Base-by-base conservation (phyloP, 148 eudicot genomes). In the Tetragonia tetragonoides region DNA sequence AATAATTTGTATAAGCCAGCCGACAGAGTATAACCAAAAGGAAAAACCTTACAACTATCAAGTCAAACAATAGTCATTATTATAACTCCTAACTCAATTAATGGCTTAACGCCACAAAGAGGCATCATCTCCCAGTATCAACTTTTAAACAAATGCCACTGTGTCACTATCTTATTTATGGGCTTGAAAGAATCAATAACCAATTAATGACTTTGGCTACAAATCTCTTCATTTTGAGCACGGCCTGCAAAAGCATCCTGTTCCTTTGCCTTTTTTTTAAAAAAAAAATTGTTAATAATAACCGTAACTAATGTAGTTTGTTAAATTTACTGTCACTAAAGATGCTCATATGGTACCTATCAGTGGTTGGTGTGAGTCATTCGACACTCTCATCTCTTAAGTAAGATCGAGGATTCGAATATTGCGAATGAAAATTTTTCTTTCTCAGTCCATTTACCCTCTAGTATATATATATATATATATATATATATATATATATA, bases 201-300 rank as follows among this genome's bases (percentile, higher is more conserved):
- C 71, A 79, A 65, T 82, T 82, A 75, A 85, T 85, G 85, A 38
- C 24, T 79, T 85, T 79, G 72, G 39, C 76, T 81, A 84, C 84
- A 84, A 81, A 61, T 8, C 69, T 42, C 42, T 65, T 73, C 53
- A 20, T 10, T 53, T 56, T 18, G 42, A 47, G 47, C 47, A 54
- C n/a, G 65, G 59, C 65, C 65, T 73, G 75, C 75, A 73, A 64
- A 64, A 28, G 68, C 38, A 64, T 64, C 39, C 24, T 18, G 24
- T 72, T 72, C 57, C 44, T 17, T 2, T 23, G 17, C 0, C 7
- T 41, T 14, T 17, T n/a, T n/a, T n/a, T n/a, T n/a, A n/a, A n/a
- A n/a, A n/a, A 66, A 37, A 18, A 6, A 18, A 28, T 28, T 28
- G 34, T 1, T 28, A 28, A 28, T 28, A 28, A 28, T 28, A 28